Conservation (phyloP, 1,284 basidiomycete genomes). For the Vanrija humicola region DNA sequence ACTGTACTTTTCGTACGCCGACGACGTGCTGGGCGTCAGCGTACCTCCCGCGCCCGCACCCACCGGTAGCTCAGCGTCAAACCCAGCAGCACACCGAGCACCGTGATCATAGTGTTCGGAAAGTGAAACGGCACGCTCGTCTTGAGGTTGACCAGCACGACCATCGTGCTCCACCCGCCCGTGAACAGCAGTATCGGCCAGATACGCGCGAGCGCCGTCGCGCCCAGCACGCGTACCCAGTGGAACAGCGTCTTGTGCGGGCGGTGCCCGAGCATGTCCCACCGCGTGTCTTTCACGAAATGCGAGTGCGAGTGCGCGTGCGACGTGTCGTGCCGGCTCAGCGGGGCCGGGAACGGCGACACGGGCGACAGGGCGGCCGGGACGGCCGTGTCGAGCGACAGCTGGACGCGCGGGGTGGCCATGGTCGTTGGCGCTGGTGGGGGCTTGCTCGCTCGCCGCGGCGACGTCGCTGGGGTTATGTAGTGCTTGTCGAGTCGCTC, state of each 20-base stretch:
- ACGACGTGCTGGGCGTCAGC: constrained; percentile 56
- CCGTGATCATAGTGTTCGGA: constrained; percentile 41
- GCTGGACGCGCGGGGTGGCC: too few relatives aligned
- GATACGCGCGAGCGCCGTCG: constrained; percentile 34
- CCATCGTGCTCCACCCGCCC: constrained; percentile 36
- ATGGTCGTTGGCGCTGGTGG: too few relatives aligned
- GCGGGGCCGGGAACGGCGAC: background rate
- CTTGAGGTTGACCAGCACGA: constrained; percentile 33
- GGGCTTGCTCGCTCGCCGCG: too few relatives aligned
- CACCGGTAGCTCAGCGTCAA: constrained; percentile 43
- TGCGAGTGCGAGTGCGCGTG: constrained; percentile 22
- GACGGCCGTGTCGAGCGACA: too few relatives aligned
- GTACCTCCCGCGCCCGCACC: background rate
- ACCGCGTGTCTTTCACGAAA: constrained; percentile 19
- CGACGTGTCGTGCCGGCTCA: constrained; percentile 7
- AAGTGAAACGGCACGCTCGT: constrained; percentile 31
- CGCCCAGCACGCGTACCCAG: constrained; percentile 29
- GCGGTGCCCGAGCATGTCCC: constrained; percentile 23
- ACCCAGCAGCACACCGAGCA: constrained; percentile 44
- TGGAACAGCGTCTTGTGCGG: constrained; percentile 29
- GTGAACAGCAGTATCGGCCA: constrained; percentile 43
- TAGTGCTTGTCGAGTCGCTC: too few relatives aligned
- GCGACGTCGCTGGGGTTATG: too few relatives aligned
- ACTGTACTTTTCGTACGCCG: constrained; percentile 70
- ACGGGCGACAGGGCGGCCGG: background rate